Base-by-base conservation (phyloP, 2,329 filamentous ascomycete species). In the Colletotrichum tabaci region DNA sequence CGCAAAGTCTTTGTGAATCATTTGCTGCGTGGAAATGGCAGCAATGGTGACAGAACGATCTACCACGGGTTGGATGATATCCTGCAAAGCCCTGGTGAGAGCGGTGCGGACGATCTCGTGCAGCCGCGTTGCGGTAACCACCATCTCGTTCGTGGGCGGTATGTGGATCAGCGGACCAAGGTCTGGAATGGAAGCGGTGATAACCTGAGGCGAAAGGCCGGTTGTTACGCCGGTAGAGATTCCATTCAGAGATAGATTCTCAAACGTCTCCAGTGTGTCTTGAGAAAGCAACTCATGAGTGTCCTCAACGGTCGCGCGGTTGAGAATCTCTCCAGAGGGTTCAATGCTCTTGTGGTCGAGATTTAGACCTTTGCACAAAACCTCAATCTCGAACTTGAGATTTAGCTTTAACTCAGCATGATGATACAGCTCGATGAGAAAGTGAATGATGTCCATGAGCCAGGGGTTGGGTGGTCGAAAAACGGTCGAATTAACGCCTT, bases 21-120 rank as follows among this genome's bases (percentile, higher is more conserved):
- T 93, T 81, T 98, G 95, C 73, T 95, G 93, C 0, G 97, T 98
- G 3, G 96, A 97, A 72, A 99, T 98, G 1, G 96, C 96, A 56
- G 96, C 96, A 80, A 99, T 99, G 0, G 97, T 98, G 49, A 99
- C 96, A 2, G 96, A 99, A 66, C 96, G 90, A 80, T 99, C 97
- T 16, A 99, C 97, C 1, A 99, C 96, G 30, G 96, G 97, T 64
- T 96, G 94, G 72, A 99, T 98, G 67, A 99, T 99, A 78, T 99
- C 97, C 71, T 94, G 92, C 52, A 99, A 92, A 42, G 97, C 96
- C 72, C 95, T 93, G 57, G 94, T 94, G 65, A 98, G 93, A 47
- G 97, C 95, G 57, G 88, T 92, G 74, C 93, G 90, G 67, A 98
- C 94, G 76, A 98, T 97, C 76, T 91, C 89, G 73, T 91, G 89